Evolutionary conservation across 139 green algal genomes (phyloP).

Genomic region (Spirogloea muscicola): DNA sequence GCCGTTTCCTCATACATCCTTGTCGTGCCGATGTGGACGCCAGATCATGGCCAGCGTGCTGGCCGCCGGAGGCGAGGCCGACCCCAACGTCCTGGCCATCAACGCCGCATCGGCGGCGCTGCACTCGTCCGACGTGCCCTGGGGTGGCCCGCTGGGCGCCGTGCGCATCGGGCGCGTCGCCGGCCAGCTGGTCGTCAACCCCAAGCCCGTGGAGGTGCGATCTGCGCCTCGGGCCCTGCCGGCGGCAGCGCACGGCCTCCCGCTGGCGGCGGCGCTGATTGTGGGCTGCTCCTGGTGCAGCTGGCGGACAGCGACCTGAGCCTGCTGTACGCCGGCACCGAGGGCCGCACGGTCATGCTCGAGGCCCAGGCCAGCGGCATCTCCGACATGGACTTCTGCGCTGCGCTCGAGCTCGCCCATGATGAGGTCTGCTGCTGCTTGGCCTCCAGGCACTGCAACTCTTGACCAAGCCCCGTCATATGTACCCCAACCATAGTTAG

Average conservation of each 20-base stretch:
- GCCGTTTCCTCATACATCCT: too few species aligned
- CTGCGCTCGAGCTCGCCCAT: slow-evolving; percentile 46
- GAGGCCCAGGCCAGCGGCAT: slow-evolving; percentile 55
- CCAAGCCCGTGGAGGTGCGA: too few species aligned
- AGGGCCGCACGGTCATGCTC: slow-evolving; percentile 55
- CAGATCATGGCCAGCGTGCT: slow-evolving; percentile 42
- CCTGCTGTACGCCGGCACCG: slow-evolving; percentile 61
- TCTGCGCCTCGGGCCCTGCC: too few species aligned
- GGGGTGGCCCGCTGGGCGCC: slow-evolving; percentile 62
- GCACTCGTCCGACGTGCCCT: slow-evolving; percentile 62
- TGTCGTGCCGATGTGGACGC: too few species aligned
- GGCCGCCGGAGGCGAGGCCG: slow-evolving; percentile 46
- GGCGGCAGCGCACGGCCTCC: too few species aligned
- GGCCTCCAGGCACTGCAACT: too few species aligned
- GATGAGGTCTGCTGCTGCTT: neutral
- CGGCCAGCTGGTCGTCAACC: slow-evolving; percentile 46
- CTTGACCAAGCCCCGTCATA: too few species aligned
- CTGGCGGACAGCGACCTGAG: slow-evolving; percentile 42
- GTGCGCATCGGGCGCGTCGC: slow-evolving; percentile 47
- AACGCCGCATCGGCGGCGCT: slow-evolving; percentile 73
- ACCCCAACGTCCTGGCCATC: slow-evolving; percentile 67
- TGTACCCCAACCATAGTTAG: too few species aligned
- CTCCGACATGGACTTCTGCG: slow-evolving; percentile 33
- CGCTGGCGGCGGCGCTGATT: too few species aligned
- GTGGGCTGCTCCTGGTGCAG: too few species aligned